Base-by-base conservation (phyloP, 2,329 filamentous ascomycete species). In the Phialophora chinensis region DNA sequence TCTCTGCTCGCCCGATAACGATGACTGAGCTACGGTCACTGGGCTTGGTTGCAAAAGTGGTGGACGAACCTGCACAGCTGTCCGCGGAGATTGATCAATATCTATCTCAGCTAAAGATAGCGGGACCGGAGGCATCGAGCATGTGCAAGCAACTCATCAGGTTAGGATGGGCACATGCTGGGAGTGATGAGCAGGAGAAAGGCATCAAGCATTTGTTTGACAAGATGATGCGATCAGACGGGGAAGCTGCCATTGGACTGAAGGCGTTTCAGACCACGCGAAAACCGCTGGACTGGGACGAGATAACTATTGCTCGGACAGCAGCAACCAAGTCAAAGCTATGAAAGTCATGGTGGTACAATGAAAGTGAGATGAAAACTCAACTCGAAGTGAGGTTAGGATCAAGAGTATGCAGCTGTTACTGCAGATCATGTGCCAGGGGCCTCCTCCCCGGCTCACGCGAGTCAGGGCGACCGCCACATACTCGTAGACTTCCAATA, bases 131-230 rank as follows among this genome's bases (percentile, higher is more conserved):
- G 49, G 77, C 74, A 1, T 76, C 77, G 1, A 66, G 66, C 3
- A 75, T 77, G 74, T 76, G 72, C n/a, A 80, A 79, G 59, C 72
- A 76, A 25, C 62, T 78, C 23, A 73, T 78, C 66, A 69, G 10
- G 33, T 70, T 65, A 71, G 74, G 2, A 62, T 76, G 14, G 72
- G 62, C 27, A 66, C 72, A 53, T 74, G 73, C 64, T 68, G 63
- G 23, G 66, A 68, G 50, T 12, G 56, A 50, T 2, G 31, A 29
- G 27, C 74, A 75, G 55, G 66, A 63, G 7, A 42, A 31, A 6
- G 72, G 72, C 0, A 71, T 76, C 29, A 71, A 72, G 58, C 57
- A 20, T 0, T n/a, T 74, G n/a, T 75, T 75, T 38, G 67, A 73
- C 8, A 65, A 68, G n/a, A 76, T 76, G 74, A 76, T 75, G 75